phyloP scores from a whole-genome alignment of 2,329 filamentous ascomycete species.

The Alternaria sp. region DNA sequence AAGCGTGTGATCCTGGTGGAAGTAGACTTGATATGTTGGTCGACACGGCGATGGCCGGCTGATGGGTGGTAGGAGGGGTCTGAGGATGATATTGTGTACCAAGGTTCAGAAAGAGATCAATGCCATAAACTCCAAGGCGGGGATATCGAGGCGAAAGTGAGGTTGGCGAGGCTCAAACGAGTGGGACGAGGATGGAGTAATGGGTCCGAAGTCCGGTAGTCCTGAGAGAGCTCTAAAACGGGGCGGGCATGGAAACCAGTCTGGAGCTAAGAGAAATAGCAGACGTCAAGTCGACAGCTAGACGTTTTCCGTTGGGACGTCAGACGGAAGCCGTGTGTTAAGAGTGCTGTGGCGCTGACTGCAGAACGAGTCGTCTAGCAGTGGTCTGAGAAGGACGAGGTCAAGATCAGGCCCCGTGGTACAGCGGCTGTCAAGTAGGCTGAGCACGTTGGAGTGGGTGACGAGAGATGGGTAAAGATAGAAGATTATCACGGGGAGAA shows the following conservation, averaged over 20 bases:
- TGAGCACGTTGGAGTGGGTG: constrained; percentile 9
- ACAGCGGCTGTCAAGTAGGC: constrained; percentile 18
- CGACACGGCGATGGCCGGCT: background rate
- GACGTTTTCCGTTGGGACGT: constrained; percentile 27
- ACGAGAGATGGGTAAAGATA: constrained; percentile 14
- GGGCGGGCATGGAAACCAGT: constrained; percentile 23
- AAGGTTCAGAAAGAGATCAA: constrained; percentile 15
- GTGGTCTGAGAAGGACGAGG: constrained; percentile 19
- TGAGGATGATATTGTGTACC: constrained; percentile 12
- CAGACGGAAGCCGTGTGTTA: constrained; percentile 29
- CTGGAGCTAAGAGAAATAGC: constrained; percentile 28
- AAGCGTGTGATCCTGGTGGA: constrained; percentile 1
- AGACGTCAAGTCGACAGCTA: constrained; percentile 27
- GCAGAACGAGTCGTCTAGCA: constrained; percentile 24
- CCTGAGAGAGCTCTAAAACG: constrained; percentile 17
- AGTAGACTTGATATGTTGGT: background rate
- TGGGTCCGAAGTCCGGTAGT: constrained; percentile 17
- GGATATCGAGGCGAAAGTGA: constrained; percentile 7
- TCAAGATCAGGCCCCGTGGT: constrained; percentile 20
- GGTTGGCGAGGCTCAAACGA: constrained; percentile 11
- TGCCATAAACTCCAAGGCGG: constrained; percentile 19
- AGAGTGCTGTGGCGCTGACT: constrained; percentile 37
- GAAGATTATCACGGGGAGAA: constrained; percentile 13
- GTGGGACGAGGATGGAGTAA: constrained; percentile 17
- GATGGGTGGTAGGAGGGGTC: background rate